phyloP scores from a whole-genome alignment of 306 rosid genomes.

The Fragaria iinumae region DNA sequence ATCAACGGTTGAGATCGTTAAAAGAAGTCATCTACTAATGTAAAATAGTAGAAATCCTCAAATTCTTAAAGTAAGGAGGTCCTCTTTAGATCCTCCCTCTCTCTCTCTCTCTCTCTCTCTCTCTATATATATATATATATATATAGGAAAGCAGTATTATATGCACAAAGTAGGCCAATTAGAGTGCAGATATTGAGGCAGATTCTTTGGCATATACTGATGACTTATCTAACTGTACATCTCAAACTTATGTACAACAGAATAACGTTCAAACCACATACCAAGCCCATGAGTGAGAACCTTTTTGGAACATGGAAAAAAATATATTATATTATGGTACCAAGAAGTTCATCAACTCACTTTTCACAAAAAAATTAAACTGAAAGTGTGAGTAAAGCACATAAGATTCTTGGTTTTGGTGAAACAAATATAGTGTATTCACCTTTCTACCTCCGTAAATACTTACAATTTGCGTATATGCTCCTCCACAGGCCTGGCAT shows the following conservation, averaged over 20 bases:
- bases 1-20: too few species aligned
- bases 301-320: background rate
- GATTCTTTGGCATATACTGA: background rate
- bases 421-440: conserved; percentile 5
- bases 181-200: background rate
- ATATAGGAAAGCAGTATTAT: background rate
- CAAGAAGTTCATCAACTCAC: background rate
- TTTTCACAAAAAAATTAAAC: background rate
- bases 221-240: background rate
- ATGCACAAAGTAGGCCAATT: background rate
- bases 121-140: too few species aligned
- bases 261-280: background rate
- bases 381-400: background rate
- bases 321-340: background rate
- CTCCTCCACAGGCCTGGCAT: conserved; percentile 54
- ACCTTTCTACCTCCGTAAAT: background rate
- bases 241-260: background rate
- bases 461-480: conserved; percentile 58
- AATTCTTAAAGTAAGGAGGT: too few species aligned
- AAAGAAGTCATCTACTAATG: too few species aligned
- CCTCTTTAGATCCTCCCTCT: too few species aligned
- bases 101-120: too few species aligned
- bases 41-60: too few species aligned
- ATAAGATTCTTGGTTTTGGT: background rate
- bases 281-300: background rate